These are phyloP conservation scores for Trebouxiophyceae sp. DNA, from an alignment of 163 green algal species.

Conservation along the genomic window DNA sequence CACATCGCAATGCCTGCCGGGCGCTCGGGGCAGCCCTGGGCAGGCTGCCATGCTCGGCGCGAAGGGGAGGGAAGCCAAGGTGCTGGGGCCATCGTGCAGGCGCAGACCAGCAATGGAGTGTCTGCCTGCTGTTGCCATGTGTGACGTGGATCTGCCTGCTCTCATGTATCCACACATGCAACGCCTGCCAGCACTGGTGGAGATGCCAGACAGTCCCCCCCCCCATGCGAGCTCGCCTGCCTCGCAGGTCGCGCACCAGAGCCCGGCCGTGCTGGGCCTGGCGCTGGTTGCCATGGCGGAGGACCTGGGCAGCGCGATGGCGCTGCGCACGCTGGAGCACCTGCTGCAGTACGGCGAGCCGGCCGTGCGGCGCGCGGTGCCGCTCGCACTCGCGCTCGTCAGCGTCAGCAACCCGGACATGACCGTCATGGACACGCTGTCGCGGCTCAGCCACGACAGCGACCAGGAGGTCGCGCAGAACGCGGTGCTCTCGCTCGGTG, in stretches of 20 bases:
- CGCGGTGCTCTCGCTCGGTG: conserved; percentile 80
- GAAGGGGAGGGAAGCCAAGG: too few relatives aligned
- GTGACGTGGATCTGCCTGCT: too few relatives aligned
- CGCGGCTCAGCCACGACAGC: conserved; percentile 85
- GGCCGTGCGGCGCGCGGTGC: conserved; percentile 58
- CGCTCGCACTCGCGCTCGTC: conserved; percentile 85
- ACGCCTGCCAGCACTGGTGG: too few relatives aligned
- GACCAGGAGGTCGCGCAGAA: conserved; percentile 81
- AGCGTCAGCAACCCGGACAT: conserved; percentile 80
- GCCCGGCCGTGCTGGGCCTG: conserved; percentile 79
- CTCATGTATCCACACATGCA: too few relatives aligned
- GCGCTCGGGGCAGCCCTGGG: too few relatives aligned
- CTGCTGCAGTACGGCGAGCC: conserved; percentile 91
- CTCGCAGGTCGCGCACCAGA: conserved; percentile 59
- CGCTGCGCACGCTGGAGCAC: conserved; percentile 83
- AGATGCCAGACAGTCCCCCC: too few relatives aligned
- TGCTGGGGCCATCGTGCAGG: too few relatives aligned
- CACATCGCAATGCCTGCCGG: too few relatives aligned
- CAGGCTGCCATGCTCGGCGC: too few relatives aligned
- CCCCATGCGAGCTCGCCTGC: not conserved
- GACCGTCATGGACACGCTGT: conserved; percentile 85
- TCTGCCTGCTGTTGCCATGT: too few relatives aligned
- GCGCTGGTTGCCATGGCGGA: conserved; percentile 90
- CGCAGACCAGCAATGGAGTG: too few relatives aligned
- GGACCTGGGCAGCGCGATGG: conserved; percentile 87